A percentile compares a stretch with the other conserved stretches of the same genome.
These are phyloP conservation scores for Lachancea fermentati DNA, from an alignment of 805 yeast genomes.

Conservation along the genomic window DNA sequence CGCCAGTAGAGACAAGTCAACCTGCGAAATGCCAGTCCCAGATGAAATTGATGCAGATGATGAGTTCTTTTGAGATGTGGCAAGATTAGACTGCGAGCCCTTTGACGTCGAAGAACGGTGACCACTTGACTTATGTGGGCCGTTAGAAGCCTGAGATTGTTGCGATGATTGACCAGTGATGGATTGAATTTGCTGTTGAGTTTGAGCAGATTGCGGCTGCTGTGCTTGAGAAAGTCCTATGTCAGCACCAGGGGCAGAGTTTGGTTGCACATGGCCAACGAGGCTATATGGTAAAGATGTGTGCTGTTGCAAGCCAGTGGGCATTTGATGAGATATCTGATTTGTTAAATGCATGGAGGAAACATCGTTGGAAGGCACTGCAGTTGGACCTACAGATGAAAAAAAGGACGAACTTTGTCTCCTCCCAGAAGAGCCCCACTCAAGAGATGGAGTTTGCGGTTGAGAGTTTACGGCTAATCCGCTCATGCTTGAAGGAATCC, in stretches of 20 bases:
- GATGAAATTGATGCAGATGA: slow-evolving; percentile 30
- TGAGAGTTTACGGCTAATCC: slow-evolving; percentile 26
- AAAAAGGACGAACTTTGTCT: slow-evolving; percentile 27
- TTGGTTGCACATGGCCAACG: slow-evolving; percentile 11
- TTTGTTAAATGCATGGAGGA: slow-evolving; percentile 21
- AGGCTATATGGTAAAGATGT: slow-evolving; percentile 34
- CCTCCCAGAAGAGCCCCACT: slow-evolving; percentile 26
- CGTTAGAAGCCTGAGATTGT: slow-evolving; percentile 13
- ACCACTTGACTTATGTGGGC: slow-evolving; percentile 19
- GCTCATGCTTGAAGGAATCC: slow-evolving; percentile 27
- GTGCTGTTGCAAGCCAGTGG: slow-evolving; percentile 24
- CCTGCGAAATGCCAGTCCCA: slow-evolving; percentile 32
- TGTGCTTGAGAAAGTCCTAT: slow-evolving; percentile 23
- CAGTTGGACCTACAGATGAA: slow-evolving; percentile 11
- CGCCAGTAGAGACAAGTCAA: slow-evolving; percentile 67
- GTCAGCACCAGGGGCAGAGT: slow-evolving; percentile 3
- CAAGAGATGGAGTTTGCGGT: slow-evolving; percentile 29
- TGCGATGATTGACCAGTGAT: slow-evolving; percentile 15
- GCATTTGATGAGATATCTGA: slow-evolving; percentile 8
- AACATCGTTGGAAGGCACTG: slow-evolving; percentile 14
- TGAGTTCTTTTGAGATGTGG: slow-evolving; percentile 17
- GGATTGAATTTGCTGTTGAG: slow-evolving; percentile 24
- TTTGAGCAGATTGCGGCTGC: slow-evolving; percentile 22
- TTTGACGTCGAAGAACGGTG: slow-evolving; percentile 16
- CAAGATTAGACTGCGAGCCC: slow-evolving; percentile 13